Evolutionary conservation across 768 basidiomycete species (phyloP).

Genomic region (Postia placenta): DNA sequence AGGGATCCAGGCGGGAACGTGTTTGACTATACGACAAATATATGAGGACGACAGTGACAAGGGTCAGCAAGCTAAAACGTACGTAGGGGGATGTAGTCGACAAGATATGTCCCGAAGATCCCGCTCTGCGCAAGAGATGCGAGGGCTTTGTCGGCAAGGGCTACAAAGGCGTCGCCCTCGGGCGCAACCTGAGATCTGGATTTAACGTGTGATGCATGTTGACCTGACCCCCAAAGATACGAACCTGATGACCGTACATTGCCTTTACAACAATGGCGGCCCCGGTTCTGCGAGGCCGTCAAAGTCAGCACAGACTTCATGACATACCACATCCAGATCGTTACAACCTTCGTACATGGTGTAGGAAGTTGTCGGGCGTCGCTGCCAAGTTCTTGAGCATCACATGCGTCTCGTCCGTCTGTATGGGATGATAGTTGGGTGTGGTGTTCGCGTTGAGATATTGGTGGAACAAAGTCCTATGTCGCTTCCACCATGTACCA

Average conservation of each 20-base stretch:
- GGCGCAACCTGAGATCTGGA: conserved; percentile 1
- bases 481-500: conserved; percentile 11
- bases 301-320: background rate
- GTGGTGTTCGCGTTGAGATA: conserved; percentile 10
- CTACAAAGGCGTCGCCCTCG: conserved; percentile 5
- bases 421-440: conserved; percentile 1
- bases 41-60: background rate
- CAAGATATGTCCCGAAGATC: conserved; percentile 38
- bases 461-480: conserved; percentile 15
- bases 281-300: background rate
- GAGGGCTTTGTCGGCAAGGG: conserved; percentile 5
- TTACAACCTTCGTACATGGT: conserved; percentile 3
- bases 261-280: conserved; percentile 4
- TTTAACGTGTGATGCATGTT: background rate
- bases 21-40: conserved; percentile 7
- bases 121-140: conserved; percentile 18
- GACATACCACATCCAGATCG: background rate
- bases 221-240: background rate
- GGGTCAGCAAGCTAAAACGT: conserved; percentile 3
- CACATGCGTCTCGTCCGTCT: conserved; percentile 4
- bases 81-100: conserved; percentile 33
- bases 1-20: conserved; percentile 19
- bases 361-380: background rate
- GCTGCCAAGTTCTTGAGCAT: conserved; percentile 7
- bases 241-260: conserved; percentile 5